Base-by-base conservation (phyloP, 164 flowering plant genomes). In the Akebia trifoliata region DNA sequence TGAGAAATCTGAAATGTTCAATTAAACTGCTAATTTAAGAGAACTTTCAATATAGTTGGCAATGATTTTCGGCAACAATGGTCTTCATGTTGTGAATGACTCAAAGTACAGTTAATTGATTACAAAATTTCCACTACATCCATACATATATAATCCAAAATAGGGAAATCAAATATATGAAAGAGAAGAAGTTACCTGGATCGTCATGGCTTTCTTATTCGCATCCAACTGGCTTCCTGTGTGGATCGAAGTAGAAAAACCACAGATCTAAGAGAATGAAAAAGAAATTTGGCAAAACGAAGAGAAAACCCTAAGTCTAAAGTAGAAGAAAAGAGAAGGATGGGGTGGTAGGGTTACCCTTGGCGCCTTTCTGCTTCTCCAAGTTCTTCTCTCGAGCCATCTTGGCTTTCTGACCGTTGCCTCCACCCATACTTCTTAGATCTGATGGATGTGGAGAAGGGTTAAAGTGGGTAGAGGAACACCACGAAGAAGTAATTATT, bases 391-490 rank as follows among this genome's bases (percentile, higher is more conserved):
- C 87, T 8, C 89, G 82, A 42, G 89, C 93, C 85, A 76, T 85
- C 84, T 78, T 83, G 39, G 93, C 49, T 61, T 85, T 85, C 81
- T 83, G 89, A 0, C 77, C 89, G 51, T 85, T 85, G 61, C 93
- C 93, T 56, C 89, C 90, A 34, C 90, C 90, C 90, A 84, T 84
- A n/a, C n/a, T n/a, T n/a, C n/a, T n/a, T n/a, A n/a, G n/a, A n/a
- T n/a, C n/a, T n/a, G n/a, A n/a, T n/a, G n/a, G n/a, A n/a, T n/a
- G n/a, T n/a, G n/a, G n/a, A n/a, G n/a, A n/a, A n/a, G n/a, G n/a
- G n/a, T n/a, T n/a, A n/a, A n/a, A n/a, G n/a, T n/a, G n/a, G n/a
- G n/a, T n/a, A n/a, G n/a, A n/a, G n/a, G n/a, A n/a, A n/a, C n/a
- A n/a, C n/a, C n/a, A n/a, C n/a, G n/a, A n/a, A n/a, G n/a, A n/a